Evolutionary conservation across 768 basidiomycete species (phyloP).

Genomic region (Amanita polypyramis): DNA sequence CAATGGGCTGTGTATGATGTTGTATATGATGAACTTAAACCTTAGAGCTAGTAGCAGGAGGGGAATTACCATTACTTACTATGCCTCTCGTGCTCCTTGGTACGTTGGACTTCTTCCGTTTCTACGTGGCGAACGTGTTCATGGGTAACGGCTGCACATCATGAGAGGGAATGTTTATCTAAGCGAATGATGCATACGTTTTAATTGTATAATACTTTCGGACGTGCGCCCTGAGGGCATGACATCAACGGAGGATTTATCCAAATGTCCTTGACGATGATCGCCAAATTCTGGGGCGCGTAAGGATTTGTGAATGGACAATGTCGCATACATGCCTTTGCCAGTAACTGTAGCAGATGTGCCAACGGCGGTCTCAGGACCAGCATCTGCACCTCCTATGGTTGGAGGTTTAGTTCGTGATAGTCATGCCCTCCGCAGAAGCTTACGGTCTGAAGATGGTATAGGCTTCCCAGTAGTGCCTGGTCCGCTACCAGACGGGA

Average conservation of each 20-base stretch:
- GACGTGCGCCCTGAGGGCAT: constrained; percentile 12
- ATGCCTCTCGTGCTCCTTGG: constrained; percentile 24
- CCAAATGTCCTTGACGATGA: constrained; percentile 9
- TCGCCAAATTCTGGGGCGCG: background rate
- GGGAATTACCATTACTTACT: constrained; percentile 13
- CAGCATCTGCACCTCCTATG: background rate
- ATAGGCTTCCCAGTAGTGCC: constrained; percentile 12
- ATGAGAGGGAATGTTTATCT: background rate
- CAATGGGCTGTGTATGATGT: constrained; percentile 26
- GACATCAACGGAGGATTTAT: constrained; percentile 7
- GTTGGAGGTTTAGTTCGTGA: too few relatives aligned
- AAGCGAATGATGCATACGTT: constrained; percentile 10
- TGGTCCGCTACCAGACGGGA: constrained; percentile 15
- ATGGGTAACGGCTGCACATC: constrained; percentile 17
- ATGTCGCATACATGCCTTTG: too few relatives aligned
- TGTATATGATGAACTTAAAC: constrained; percentile 26
- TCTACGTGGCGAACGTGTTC: constrained; percentile 19
- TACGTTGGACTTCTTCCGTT: constrained; percentile 20
- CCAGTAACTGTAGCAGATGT: too few relatives aligned
- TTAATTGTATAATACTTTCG: constrained; percentile 15
- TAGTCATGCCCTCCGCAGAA: constrained; percentile 5
- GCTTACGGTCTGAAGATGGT: constrained; percentile 6
- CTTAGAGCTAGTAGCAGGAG: background rate
- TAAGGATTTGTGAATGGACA: background rate
- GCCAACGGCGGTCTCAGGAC: too few relatives aligned